These are phyloP conservation scores for Protomyces inundatus DNA, from an alignment of 1,139 yeast genomes.

Conservation along the genomic window DNA sequence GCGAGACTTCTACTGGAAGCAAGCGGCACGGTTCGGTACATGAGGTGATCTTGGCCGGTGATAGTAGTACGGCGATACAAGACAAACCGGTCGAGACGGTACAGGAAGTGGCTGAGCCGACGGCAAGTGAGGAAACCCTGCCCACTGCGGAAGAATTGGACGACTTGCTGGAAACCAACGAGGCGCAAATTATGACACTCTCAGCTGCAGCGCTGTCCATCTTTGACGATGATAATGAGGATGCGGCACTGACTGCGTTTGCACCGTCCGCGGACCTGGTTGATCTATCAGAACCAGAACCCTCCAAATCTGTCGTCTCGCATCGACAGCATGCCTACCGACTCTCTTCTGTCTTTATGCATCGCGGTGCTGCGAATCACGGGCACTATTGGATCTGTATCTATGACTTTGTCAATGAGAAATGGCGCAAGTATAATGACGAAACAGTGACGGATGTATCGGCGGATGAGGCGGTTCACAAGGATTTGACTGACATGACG, in stretches of 20 bases:
- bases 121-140: not conserved
- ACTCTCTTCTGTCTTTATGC: slow-evolving; percentile 86
- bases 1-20: not conserved
- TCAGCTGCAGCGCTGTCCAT: slow-evolving; percentile 35
- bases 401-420: slow-evolving; percentile 59
- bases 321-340: slow-evolving; percentile 67
- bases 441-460: slow-evolving; percentile 80
- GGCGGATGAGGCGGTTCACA: slow-evolving; percentile 56
- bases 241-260: not conserved
- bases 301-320: slow-evolving; percentile 32
- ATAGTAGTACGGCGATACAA: not conserved
- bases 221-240: slow-evolving; percentile 34
- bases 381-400: slow-evolving; percentile 98
- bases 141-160: slow-evolving; percentile 5
- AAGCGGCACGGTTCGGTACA: slow-evolving; percentile 10
- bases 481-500: slow-evolving; percentile 24
- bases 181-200: slow-evolving; percentile 9
- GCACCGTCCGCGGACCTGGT: slow-evolving; percentile 30
- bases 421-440: slow-evolving; percentile 87
- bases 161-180: not conserved
- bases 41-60: not conserved
- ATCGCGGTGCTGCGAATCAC: slow-evolving; percentile 90
- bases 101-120: not conserved
- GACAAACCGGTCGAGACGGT: not conserved
- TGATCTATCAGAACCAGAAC: slow-evolving; percentile 45